These are phyloP conservation scores for Helicocarpus griseus DNA, from an alignment of 2,329 filamentous ascomycete species.

Conservation along the genomic window DNA sequence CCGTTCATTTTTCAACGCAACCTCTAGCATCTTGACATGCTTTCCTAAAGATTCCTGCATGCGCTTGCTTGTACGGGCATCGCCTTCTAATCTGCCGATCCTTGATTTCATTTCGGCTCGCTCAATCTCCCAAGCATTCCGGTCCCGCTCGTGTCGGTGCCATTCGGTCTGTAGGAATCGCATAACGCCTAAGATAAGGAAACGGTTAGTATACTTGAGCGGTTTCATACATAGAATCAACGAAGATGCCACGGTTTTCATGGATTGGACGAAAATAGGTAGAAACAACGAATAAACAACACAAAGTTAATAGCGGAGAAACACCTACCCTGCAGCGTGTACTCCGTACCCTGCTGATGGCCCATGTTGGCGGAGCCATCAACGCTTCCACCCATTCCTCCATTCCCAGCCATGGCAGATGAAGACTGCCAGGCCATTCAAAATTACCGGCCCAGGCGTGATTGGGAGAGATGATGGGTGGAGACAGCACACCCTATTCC, in stretches of 20 bases:
- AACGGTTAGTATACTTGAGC: background rate
- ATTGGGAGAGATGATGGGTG: background rate
- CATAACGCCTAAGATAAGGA: conserved; percentile 66
- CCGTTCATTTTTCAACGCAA: conserved; percentile 74
- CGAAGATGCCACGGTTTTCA: too few relatives aligned
- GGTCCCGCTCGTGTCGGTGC: conserved; percentile 95
- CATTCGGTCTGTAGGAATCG: conserved; percentile 98
- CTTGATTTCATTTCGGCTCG: conserved; percentile 97
- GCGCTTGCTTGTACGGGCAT: conserved; percentile 74
- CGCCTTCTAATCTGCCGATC: conserved; percentile 88
- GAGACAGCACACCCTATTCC: background rate
- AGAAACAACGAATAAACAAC: background rate
- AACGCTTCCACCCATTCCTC: conserved; percentile 39
- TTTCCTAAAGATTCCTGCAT: conserved; percentile 82
- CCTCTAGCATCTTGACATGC: conserved; percentile 82
- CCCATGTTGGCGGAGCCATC: conserved; percentile 33
- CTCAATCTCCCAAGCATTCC: conserved; percentile 98
- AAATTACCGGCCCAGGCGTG: conserved; percentile 4
- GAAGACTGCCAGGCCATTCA: conserved; percentile 63
- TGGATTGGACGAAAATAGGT: background rate
- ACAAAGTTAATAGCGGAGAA: background rate
- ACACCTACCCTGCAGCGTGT: conserved; percentile 59
- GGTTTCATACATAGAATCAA: too few relatives aligned
- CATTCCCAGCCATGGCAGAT: conserved; percentile 50
- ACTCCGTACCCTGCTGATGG: conserved; percentile 56